These are phyloP conservation scores for Crucibulum laeve DNA, from an alignment of 768 basidiomycete genomes.

Conservation along the genomic window DNA sequence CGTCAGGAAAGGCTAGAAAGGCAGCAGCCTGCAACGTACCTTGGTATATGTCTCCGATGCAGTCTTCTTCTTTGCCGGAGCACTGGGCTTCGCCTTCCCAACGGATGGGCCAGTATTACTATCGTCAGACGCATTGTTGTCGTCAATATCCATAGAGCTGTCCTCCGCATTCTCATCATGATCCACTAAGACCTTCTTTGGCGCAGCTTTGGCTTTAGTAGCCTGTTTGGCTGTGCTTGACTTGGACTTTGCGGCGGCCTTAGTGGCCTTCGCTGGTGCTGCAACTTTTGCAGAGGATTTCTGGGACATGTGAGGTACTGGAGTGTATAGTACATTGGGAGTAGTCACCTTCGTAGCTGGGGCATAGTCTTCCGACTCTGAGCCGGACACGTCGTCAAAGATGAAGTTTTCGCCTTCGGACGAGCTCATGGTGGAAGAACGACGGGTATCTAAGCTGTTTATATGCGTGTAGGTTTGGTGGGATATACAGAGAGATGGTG, in stretches of 20 bases:
- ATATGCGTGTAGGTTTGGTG: too few relatives aligned
- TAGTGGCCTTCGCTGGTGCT: slow-evolving; percentile 31
- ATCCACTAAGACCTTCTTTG: slow-evolving; percentile 65
- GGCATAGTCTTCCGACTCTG: slow-evolving; percentile 66
- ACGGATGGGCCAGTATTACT: slow-evolving; percentile 22
- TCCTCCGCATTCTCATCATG: slow-evolving; percentile 61
- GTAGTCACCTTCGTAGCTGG: slow-evolving; percentile 53
- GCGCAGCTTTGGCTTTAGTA: slow-evolving; percentile 45
- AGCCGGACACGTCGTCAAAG: slow-evolving; percentile 50
- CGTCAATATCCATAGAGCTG: slow-evolving; percentile 36
- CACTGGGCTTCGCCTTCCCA: slow-evolving; percentile 13
- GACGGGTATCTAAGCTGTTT: not conserved
- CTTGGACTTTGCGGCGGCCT: slow-evolving; percentile 39
- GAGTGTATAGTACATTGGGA: not conserved
- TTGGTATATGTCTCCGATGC: slow-evolving; percentile 90
- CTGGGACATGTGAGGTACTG: not conserved
- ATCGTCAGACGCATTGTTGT: slow-evolving; percentile 35
- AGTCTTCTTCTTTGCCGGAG: slow-evolving; percentile 61
- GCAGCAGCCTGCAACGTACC: slow-evolving; percentile 35
- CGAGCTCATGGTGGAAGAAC: slow-evolving; percentile 53
- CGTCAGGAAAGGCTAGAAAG: slow-evolving; percentile 1
- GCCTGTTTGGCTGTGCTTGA: slow-evolving; percentile 34
- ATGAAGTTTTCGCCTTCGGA: slow-evolving; percentile 71
- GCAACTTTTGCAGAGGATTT: slow-evolving; percentile 25
- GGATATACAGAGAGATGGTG: not conserved